Evolutionary conservation across 176 grass and related monocot species (phyloP).

Genomic region (Olyra latifolia): DNA sequence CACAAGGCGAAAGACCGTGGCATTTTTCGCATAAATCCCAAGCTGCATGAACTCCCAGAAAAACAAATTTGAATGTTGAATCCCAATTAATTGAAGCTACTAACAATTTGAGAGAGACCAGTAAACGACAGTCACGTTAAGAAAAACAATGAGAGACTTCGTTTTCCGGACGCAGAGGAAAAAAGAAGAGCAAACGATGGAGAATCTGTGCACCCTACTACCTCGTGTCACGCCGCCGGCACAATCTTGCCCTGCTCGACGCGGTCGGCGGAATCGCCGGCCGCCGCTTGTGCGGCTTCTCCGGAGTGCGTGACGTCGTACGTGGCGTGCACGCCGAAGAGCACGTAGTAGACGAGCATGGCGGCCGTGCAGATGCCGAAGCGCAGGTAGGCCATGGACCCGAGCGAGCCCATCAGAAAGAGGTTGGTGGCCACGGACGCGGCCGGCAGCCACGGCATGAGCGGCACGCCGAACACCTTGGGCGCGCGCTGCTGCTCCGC

Average conservation of each 20-base stretch:
- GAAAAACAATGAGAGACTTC: too few relatives aligned
- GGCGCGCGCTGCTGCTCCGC: slow-evolving; percentile 33
- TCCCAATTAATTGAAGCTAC: background rate
- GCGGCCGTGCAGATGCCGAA: slow-evolving; percentile 54
- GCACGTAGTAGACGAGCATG: slow-evolving; percentile 60
- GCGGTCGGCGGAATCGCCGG: background rate
- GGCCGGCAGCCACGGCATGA: slow-evolving; percentile 59
- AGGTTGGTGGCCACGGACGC: slow-evolving; percentile 49
- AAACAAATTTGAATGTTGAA: background rate
- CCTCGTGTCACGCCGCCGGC: background rate
- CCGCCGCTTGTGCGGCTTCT: background rate
- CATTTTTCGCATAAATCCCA: background rate
- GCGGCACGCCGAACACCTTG: slow-evolving; percentile 53
- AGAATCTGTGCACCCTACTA: background rate
- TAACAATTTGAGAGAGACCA: background rate
- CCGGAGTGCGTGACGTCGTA: slow-evolving; percentile 45
- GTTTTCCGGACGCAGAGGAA: too few relatives aligned
- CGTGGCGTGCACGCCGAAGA: slow-evolving; percentile 59
- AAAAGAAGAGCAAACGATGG: too few relatives aligned
- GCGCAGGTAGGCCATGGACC: slow-evolving; percentile 30
- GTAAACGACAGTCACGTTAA: too few relatives aligned
- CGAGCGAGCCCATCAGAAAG: slow-evolving; percentile 63
- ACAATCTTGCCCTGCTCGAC: slow-evolving; percentile 29
- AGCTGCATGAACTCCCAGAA: background rate
- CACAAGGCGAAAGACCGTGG: background rate